These are phyloP conservation scores for Chamaecrista fasciculata DNA, from an alignment of 306 rosid genomes.

Conservation along the genomic window DNA sequence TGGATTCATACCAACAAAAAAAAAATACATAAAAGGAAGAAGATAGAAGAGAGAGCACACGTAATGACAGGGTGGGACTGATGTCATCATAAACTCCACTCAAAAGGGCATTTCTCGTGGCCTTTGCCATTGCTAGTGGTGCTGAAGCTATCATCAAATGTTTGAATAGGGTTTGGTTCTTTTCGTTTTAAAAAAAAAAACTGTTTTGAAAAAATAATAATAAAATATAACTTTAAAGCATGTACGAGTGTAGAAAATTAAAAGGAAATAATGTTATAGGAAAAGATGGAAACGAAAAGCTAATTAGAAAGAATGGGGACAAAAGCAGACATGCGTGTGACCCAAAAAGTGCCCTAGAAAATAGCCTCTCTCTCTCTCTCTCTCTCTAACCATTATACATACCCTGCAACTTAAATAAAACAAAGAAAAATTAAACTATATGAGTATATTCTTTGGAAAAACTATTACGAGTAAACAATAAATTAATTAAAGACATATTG, in stretches of 20 bases:
- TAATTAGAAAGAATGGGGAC: constrained; percentile 50
- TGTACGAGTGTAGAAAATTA: neutral
- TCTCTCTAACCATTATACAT: neutral
- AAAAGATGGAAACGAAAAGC: constrained; percentile 31
- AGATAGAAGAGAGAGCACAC: constrained; percentile 39
- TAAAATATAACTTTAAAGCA: neutral
- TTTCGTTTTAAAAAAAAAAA: neutral
- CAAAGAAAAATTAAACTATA: too few relatives aligned
- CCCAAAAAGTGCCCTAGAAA: constrained; percentile 59
- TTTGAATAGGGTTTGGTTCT: constrained; percentile 55
- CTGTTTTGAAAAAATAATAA: neutral
- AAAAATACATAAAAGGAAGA: too few relatives aligned
- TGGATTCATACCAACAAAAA: too few relatives aligned
- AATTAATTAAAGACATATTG: too few relatives aligned
- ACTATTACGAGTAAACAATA: too few relatives aligned
- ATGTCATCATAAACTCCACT: constrained; percentile 77
- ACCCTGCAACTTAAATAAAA: constrained; percentile 27
- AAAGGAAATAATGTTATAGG: neutral
- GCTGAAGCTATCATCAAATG: constrained; percentile 81
- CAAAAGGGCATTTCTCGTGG: constrained; percentile 39
- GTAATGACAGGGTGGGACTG: constrained; percentile 96
- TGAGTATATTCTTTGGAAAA: too few relatives aligned
- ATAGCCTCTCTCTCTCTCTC: neutral
- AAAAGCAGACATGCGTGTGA: constrained; percentile 83
- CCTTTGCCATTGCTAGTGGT: constrained; percentile 46